Evolutionary conservation across 345 rosid genomes (phyloP), one percentile per base, ranked within the genome.

Genomic region (Trapa incisa): DNA sequence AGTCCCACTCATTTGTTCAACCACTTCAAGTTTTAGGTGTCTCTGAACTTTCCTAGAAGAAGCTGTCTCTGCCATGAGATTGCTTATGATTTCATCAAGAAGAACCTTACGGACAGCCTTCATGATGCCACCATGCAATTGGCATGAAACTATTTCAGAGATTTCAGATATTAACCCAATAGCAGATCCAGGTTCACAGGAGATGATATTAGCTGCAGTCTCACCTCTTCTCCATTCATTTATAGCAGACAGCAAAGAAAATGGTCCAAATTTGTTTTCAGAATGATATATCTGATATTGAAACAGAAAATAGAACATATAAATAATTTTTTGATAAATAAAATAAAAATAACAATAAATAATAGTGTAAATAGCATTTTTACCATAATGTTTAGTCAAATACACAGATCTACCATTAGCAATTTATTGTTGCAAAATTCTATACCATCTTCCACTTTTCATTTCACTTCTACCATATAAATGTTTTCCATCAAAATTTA

Each of bases 61-160:
- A 67, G 74, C 71, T 56, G 79, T 81, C 65, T 86, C 96, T 54
- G 86, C 75, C 64, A 91, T 85, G 53, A 80, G 72, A 67, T 76
- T 74, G 73, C 89, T 76, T 63, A 91, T 85, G 74, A 95, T 84
- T 77, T 91, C 96, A 78, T 95, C 93, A n/a, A 95, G 73, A 17
- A 86, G 71, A 74, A 86, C 86, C 76, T 92, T 82, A 68, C 97
- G 93, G 57, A 93, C 91, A 42, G 80, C 78, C 79, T 85, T 89
- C 81, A 91, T 73, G 67, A 95, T 83, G 70, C 90, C 91, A 54
- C 80, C 62, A 71, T 91, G 99, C 76, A 95, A 80, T 79, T 91
- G 89, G 70, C 70, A 72, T 75, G 96, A 87, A 75, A 95, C 79
- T 65, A 74, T 89, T 71, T 87, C 90, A 57, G 96, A 84, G 61